phyloP scores from a whole-genome alignment of 1,139 yeast species.

The Debaryomycetaceae sp. region DNA sequence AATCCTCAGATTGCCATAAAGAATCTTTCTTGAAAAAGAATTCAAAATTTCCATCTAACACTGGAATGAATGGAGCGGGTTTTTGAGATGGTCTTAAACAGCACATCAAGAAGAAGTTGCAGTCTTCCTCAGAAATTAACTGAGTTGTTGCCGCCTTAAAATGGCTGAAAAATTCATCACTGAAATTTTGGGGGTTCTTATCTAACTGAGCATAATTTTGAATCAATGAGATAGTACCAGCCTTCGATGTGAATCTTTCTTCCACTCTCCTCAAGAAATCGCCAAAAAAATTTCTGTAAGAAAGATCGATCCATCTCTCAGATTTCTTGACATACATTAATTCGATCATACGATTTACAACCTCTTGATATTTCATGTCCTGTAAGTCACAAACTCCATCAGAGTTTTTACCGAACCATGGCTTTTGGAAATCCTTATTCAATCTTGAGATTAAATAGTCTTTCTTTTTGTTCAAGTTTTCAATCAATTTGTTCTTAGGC shows the following conservation, averaged over 20 bases:
- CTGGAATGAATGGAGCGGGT: constrained; percentile 98
- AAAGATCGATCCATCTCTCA: constrained; percentile 80
- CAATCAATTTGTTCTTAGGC: constrained; percentile 86
- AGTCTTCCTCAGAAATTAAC: constrained; percentile 91
- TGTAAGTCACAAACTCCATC: constrained; percentile 84
- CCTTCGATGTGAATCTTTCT: constrained; percentile 77
- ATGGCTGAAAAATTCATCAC: constrained; percentile 57
- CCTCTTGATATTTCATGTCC: constrained; percentile 95
- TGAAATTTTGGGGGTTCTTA: constrained; percentile 54
- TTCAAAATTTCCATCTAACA: constrained; percentile 90
- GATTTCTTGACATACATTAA: constrained; percentile 82
- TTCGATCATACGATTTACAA: constrained; percentile 83
- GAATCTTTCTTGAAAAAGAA: constrained; percentile 98
- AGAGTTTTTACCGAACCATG: constrained; percentile 87
- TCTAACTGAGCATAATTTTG: constrained; percentile 72
- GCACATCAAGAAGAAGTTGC: constrained; percentile 84
- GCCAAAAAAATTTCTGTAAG: constrained; percentile 85
- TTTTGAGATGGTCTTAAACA: constrained; percentile 85
- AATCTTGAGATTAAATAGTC: constrained; percentile 80
- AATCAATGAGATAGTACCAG: constrained; percentile 59
- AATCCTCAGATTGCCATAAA: constrained; percentile 97
- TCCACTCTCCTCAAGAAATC: constrained; percentile 89
- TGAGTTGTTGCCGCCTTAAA: constrained; percentile 77
- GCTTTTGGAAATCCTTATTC: constrained; percentile 95
- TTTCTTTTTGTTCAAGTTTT: constrained; percentile 77